Percentiles rank a stretch among this genome's conserved stretches.
Evolutionary conservation across 139 green algal genomes (phyloP).

Genomic region (Picochlorum sp.): DNA sequence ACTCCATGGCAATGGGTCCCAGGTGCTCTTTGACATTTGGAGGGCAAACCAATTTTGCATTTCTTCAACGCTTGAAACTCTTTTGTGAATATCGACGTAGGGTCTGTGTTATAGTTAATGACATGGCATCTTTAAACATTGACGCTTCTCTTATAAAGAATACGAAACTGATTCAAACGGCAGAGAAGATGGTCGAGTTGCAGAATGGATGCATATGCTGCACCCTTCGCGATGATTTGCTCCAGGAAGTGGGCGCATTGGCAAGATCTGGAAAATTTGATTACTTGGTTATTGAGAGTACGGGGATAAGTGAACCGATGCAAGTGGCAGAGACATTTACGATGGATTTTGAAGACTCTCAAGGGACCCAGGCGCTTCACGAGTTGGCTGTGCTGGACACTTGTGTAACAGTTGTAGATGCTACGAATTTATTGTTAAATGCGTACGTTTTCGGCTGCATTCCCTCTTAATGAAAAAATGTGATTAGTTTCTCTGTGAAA

Average conservation of each 20-base stretch:
- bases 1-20: too few relatives aligned
- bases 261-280: constrained; percentile 46
- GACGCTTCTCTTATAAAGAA: constrained; percentile 49
- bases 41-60: too few relatives aligned
- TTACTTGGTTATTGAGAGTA: constrained; percentile 66
- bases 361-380: constrained; percentile 15
- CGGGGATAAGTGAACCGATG: constrained; percentile 60
- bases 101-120: too few relatives aligned
- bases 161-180: constrained; percentile 14
- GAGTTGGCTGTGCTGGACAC: constrained; percentile 46
- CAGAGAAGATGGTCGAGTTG: constrained; percentile 39
- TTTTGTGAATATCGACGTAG: constrained; percentile 28
- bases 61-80: not conserved
- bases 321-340: constrained; percentile 55
- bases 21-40: too few relatives aligned
- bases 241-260: constrained; percentile 45
- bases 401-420: constrained; percentile 64
- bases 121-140: constrained; percentile 71
- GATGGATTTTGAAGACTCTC: not conserved
- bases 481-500: too few relatives aligned
- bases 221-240: constrained; percentile 63
- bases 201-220: constrained; percentile 80
- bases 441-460: constrained; percentile 6
- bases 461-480: too few relatives aligned
- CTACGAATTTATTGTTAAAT: constrained; percentile 31